Conservation (phyloP, 2,329 filamentous ascomycete genomes). For the Fusarium subglutinans region DNA sequence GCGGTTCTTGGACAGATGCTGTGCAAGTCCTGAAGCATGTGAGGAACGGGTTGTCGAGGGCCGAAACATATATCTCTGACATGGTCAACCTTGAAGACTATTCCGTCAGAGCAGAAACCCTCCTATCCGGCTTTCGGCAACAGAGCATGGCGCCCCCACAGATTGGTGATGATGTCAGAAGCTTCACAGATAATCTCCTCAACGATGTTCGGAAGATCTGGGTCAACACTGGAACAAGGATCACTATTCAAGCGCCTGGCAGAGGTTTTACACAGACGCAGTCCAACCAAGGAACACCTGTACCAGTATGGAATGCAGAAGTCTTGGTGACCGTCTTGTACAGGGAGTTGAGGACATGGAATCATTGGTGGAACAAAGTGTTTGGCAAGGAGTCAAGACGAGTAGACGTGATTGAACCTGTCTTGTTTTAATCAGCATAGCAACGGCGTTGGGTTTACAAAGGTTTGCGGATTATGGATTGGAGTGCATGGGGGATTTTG, state of each 20-base stretch:
- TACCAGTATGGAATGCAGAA: slow-evolving; percentile 45
- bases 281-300: slow-evolving; percentile 47
- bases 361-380: slow-evolving; percentile 44
- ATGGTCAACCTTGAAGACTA: slow-evolving; percentile 26
- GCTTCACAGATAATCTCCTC: slow-evolving; percentile 55
- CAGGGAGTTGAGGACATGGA: slow-evolving; percentile 47
- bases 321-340: slow-evolving; percentile 46
- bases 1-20: slow-evolving; percentile 32
- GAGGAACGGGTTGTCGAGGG: slow-evolving; percentile 26
- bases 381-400: slow-evolving; percentile 15
- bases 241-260: slow-evolving; percentile 52
- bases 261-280: slow-evolving; percentile 47
- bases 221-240: slow-evolving; percentile 46
- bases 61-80: slow-evolving; percentile 31
- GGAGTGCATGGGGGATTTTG: slow-evolving; percentile 1
- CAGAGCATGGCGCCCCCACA: background rate
- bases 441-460: slow-evolving; percentile 30
- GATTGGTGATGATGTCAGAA: slow-evolving; percentile 46
- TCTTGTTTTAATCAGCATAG: slow-evolving; percentile 44
- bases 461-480: slow-evolving; percentile 8
- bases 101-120: slow-evolving; percentile 21
- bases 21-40: slow-evolving; percentile 24
- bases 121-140: slow-evolving; percentile 37
- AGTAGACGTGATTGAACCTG: slow-evolving; percentile 2
- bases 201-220: slow-evolving; percentile 58